Base-by-base conservation (phyloP, 1,284 basidiomycete species). In the Trichosporon coremiiforme region DNA sequence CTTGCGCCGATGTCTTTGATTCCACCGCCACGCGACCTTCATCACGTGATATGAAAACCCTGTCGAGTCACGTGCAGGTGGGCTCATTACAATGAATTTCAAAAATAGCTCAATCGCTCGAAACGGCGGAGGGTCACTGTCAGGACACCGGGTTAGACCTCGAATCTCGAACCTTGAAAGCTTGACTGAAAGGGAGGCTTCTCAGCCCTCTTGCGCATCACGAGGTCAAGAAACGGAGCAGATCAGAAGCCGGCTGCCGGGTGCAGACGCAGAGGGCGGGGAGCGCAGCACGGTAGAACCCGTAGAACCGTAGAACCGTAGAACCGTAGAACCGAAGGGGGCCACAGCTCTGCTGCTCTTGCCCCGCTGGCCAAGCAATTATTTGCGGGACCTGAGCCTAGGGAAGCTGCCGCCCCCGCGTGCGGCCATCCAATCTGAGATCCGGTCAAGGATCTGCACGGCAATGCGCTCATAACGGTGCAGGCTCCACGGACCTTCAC, bases 161-260 rank as follows among this genome's bases (percentile, higher is more conserved):
- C 47, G 47, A 47, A 47, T 47, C 45, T 47, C n/a, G 45, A 47
- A 47, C n/a, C 45, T 47, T 47, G 45, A 47, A 47, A n/a, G 45
- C 4, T 15, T 9, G 20, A 22, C 22, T 53, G 47, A 53, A 22
- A 53, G 47, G 47, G 20, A 53, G 41, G 47, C 47, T 53, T 53
- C 47, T 22, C 17, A 17, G 17, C 45, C 15, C 45, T 47, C 45
- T 2, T n/a, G 10, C 15, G 45, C n/a, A 4, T 4, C n/a, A 2
- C 45, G 33, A 8, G n/a, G n/a, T n/a, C n/a, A 41, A 10, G 2
- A 41, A 10, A 2, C 20, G 20, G 47, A 53, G 47, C 47, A 53
- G 47, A 45, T 45, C 41, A 45, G 41, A 45, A 45, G 41, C 15
- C 15, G n/a, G 7, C 4, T 7, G 41, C 3, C 41, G 41, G 15